These are phyloP conservation scores for Stachybotrys echinatus DNA, from an alignment of 2,329 filamentous ascomycete genomes.

Conservation along the genomic window DNA sequence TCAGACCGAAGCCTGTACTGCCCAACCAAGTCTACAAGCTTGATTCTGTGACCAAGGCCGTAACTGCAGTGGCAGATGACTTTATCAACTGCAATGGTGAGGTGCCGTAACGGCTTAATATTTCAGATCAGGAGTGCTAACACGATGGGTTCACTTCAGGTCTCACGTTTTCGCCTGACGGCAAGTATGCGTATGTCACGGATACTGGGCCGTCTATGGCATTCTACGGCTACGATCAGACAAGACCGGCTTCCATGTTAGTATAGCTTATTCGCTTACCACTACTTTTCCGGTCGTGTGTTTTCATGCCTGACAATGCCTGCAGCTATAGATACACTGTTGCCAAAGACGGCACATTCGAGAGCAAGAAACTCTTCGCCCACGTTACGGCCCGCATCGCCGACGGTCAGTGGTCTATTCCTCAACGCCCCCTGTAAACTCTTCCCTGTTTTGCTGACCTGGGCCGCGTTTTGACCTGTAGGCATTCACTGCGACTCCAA, in stretches of 20 bases:
- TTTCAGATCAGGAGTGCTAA: too few species aligned
- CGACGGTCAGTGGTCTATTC: conserved; percentile 49
- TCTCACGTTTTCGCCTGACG: conserved; percentile 50
- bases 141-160: too few species aligned
- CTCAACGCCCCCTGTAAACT: too few species aligned
- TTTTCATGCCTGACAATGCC: not conserved
- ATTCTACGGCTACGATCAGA: conserved; percentile 34
- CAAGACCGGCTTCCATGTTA: conserved; percentile 41
- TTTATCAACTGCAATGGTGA: conserved; percentile 49
- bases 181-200: conserved; percentile 46
- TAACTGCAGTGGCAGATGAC: conserved; percentile 52
- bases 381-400: conserved; percentile 48
- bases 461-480: conserved; percentile 6
- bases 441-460: not conserved
- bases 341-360: conserved; percentile 36
- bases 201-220: conserved; percentile 45
- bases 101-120: too few species aligned
- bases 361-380: conserved; percentile 50
- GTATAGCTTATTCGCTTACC: conserved; percentile 10
- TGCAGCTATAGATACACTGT: conserved; percentile 42
- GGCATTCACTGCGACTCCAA: conserved; percentile 50
- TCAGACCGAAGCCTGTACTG: conserved; percentile 46
- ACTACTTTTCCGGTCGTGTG: not conserved
- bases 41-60: conserved; percentile 41
- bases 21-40: conserved; percentile 56